Evolutionary conservation across 1,284 basidiomycete genomes (phyloP), one percentile per base, ranked within the genome.

Genomic region (Abortiporus biennis): DNA sequence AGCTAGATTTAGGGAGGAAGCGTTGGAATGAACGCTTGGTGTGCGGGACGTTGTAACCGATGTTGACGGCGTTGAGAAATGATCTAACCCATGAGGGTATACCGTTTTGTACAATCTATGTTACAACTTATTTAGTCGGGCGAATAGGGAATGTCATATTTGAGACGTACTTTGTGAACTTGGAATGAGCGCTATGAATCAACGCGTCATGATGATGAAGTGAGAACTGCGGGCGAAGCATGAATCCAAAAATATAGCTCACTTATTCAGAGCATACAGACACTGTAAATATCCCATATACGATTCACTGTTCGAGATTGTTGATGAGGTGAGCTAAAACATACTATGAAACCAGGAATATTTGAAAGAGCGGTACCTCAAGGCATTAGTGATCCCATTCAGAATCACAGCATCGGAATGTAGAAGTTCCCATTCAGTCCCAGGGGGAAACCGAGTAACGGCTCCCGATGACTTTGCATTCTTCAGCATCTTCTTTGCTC

Each of bases 251-350:
- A n/a, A 9, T 29, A 8, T 15, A 6, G 44, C 68, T 54, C 47
- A 69, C 78, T 68, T 82, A 51, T 83, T 82, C 34, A 83, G 57
- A 2, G 79, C 65, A 52, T 80, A 86, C 74, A 88, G 65, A 66
- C 85, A 87, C 54, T 85, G 83, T 4, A 85, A 52, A 58, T 88
- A 88, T 24, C 85, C 85, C 70, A 77, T 80, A 57, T 86, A 86
- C 1, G 79, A 78, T 61, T 87, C 84, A 47, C 82, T 85, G 42
- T 29, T 47, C 13, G 40, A 43, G 27, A 21, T 40, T 16, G 25
- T 29, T 42, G 36, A 48, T 31, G 13, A 3, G 29, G 24, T 20
- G 3, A 19, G 49, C 42, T n/a, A 6, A 36, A n/a, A 34, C 35
- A 19, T 2, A 37, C 11, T 22, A 8, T 35, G 25, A 3, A 36